These are phyloP conservation scores for Neocatenulostroma microsporum DNA, from an alignment of 2,329 filamentous ascomycete genomes.

Conservation along the genomic window DNA sequence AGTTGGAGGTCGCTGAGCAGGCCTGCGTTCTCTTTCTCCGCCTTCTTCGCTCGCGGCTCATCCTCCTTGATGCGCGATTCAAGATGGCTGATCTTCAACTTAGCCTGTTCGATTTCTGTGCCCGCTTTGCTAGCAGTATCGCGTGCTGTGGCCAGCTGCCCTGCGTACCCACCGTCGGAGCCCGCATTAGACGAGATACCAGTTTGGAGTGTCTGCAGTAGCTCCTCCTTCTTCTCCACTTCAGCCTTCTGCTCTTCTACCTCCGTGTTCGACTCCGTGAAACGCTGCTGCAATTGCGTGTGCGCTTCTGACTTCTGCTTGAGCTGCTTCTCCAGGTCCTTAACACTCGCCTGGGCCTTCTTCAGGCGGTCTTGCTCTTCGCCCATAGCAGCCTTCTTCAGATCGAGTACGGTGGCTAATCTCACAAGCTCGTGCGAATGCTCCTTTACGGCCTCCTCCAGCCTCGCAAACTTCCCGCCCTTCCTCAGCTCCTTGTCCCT, in stretches of 20 bases:
- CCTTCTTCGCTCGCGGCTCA: slow-evolving; percentile 89
- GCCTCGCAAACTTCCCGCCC: slow-evolving; percentile 84
- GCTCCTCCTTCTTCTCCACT: slow-evolving; percentile 89
- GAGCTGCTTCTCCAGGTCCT: slow-evolving; percentile 68
- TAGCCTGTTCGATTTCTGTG: slow-evolving; percentile 93
- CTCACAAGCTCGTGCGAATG: slow-evolving; percentile 90
- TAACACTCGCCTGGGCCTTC: slow-evolving; percentile 65
- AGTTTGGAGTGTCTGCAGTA: slow-evolving; percentile 90
- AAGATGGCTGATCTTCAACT: slow-evolving; percentile 86
- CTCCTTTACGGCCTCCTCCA: slow-evolving; percentile 87
- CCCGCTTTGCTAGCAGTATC: slow-evolving; percentile 73
- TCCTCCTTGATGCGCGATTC: slow-evolving; percentile 94
- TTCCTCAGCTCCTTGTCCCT: slow-evolving; percentile 92
- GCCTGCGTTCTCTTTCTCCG: slow-evolving; percentile 85
- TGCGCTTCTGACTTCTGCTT: slow-evolving; percentile 75
- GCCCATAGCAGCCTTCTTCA: slow-evolving; percentile 77
- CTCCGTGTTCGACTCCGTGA: slow-evolving; percentile 73
- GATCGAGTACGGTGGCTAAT: slow-evolving; percentile 76
- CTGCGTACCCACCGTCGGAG: slow-evolving; percentile 94
- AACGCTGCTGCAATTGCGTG: slow-evolving; percentile 67
- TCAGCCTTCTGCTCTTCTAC: slow-evolving; percentile 75
- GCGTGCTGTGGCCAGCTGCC: slow-evolving; percentile 84
- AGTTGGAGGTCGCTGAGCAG: slow-evolving; percentile 78
- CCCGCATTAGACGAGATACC: slow-evolving; percentile 98
- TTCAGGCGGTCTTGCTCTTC: slow-evolving; percentile 78